Base-by-base conservation (phyloP, 2,329 filamentous ascomycete genomes). In the Periconia sp. region DNA sequence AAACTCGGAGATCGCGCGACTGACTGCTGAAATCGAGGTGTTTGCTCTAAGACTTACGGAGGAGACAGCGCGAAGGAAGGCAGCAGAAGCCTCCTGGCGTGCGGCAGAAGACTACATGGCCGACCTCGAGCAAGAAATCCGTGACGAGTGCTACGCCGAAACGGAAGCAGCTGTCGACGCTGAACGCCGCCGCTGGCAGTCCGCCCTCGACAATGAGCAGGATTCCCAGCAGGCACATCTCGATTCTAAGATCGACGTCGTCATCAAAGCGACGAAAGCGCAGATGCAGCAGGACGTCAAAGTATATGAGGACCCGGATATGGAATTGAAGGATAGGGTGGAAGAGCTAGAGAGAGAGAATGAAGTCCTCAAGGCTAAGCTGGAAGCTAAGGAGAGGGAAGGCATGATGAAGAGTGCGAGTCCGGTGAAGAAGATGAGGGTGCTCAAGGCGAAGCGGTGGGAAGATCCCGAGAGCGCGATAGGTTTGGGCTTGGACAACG, bases 131-230 rank as follows among this genome's bases (percentile, higher is more conserved):
- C 85, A 88, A 56, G 86, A 87, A 5, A 83, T 97, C 21, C 85
- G 94, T 16, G 92, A 96, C 61, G 92, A 97, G 56, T 92, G 92
- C 57, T 92, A 85, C 56, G 78, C 75, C 2, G 94, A 96, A 62
- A 95, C 95, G 75, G 94, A 99, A 62, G 76, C 81, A 46, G 82
- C 84, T 9, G 78, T 96, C 33, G 81, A 84, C 15, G 73, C 85
- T 10, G 91, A 96, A 66, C 82, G 89, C 67, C 79, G 82, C 8
- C 79, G 89, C n/a, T 96, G 90, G 88, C 87, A 92, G 64, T 81
- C 80, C 0, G 87, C 84, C 0, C 82, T 91, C 67, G 87, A 89
- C 13, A 82, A 87, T 4, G 91, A 96, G 68, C 63, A 74, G 41
- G 91, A 95, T 57, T 82, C 84, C 31, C 84, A 85, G 38, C 90